Evolutionary conservation across 768 basidiomycete genomes (phyloP), one percentile per base, ranked within the genome.

Genomic region (Suillus hirtellus): DNA sequence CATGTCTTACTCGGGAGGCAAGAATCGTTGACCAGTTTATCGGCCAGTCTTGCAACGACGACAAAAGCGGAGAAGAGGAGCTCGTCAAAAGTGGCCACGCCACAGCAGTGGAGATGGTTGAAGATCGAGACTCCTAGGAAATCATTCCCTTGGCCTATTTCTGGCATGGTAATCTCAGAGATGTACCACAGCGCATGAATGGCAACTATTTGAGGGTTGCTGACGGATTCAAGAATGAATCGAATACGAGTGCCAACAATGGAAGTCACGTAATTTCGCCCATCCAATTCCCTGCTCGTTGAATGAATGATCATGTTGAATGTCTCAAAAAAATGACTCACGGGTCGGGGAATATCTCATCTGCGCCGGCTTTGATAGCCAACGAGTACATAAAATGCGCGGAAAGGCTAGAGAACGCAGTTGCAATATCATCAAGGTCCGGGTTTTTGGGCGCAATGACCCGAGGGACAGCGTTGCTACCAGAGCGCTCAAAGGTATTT

Each of bases 1-100:
- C 76, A 77, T 38, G 64, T 63, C 24, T 62, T 77, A n/a, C 70
- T 65, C 19, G 74, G 62, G 59, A 77, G 72, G 4, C 70, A 66
- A 40, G 56, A 56, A 31, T 77, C 78, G 15, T 77, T 77, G 31
- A 79, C 62, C 10, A 69, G 65, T 60, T 77, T 77, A 50, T 77
- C 76, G 7, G 71, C 65, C 56, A 77, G 68, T 73, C 79, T 77
- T 31, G 78, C 74, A 59, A 74, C 79, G 27, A 65, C 49, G 44
- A 77, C 65, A 54, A 77, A 79, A 17, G 71, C 65, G 35, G 70
- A 74, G 60, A 77, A 67, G 75, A 79, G 69, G 49, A 77, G 75
- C 14, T 77, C 76, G 59, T 77, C 76, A 14, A 66, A 68, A 42
- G 68, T 54, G 34, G 64, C 64, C 9, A 69, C 61, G 21, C 77